Percentiles rank a stretch among this genome's conserved stretches.
phyloP scores from a whole-genome alignment of 108 stramenopile genomes.

The Pseudonitzschia multiseries region DNA sequence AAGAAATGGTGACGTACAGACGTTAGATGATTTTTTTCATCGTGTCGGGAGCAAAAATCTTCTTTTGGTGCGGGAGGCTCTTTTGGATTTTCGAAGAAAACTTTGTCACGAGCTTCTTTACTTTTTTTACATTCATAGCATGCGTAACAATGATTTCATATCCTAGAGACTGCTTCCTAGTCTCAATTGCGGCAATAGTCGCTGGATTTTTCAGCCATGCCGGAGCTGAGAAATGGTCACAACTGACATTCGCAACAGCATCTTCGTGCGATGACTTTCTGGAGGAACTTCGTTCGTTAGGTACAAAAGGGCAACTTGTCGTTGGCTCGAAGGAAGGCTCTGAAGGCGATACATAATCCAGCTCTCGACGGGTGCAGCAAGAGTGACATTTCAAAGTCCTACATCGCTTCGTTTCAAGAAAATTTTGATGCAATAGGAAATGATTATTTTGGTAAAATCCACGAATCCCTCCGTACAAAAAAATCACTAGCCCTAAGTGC shows the following conservation, averaged over 20 bases:
- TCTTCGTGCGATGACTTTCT: constrained; percentile 1
- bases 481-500: neutral
- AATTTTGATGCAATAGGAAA: neutral
- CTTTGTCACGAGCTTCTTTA: no score
- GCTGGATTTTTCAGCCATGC: neutral
- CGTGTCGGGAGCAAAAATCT: no score
- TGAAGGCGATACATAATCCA: neutral
- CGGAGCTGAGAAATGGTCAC: neutral
- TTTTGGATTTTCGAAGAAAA: no score
- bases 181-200: neutral
- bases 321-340: constrained; percentile 10
- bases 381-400: constrained; percentile 4
- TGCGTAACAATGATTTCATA: neutral
- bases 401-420: constrained; percentile 4
- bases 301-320: constrained; percentile 5
- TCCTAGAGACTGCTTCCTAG: neutral
- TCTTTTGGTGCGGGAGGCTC: no score
- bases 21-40: no score
- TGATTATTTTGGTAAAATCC: neutral
- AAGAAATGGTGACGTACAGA: no score
- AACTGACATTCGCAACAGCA: neutral
- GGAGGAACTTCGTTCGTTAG: neutral
- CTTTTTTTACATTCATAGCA: no score
- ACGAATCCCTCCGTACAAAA: neutral
- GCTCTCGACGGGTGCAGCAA: neutral